Evolutionary conservation across 805 yeast species (phyloP).

Genomic region (Barnettozyma sucrosica): DNA sequence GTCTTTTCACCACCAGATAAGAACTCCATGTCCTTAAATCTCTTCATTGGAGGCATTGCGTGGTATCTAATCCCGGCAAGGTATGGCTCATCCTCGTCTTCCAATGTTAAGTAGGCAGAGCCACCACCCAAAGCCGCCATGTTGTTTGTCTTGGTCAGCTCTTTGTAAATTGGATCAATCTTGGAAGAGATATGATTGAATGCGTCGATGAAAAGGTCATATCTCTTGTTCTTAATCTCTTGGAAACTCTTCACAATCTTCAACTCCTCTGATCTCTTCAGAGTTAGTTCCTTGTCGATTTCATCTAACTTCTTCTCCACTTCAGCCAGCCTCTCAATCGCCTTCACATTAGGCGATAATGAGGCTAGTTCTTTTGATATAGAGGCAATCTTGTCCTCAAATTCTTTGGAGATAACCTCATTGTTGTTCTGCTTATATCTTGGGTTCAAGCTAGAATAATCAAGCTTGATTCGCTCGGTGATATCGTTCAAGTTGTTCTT

Average conservation of each 20-base stretch:
- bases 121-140: constrained; percentile 77
- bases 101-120: constrained; percentile 82
- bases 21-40: constrained; percentile 88
- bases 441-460: constrained; percentile 43
- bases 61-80: constrained; percentile 78
- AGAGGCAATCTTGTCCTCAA: constrained; percentile 34
- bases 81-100: constrained; percentile 88
- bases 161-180: constrained; percentile 78
- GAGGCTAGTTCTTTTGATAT: constrained; percentile 28
- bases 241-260: constrained; percentile 50
- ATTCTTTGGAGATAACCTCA: constrained; percentile 27
- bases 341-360: constrained; percentile 77
- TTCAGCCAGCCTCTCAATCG: constrained; percentile 67
- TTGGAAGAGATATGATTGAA: constrained; percentile 68
- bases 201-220: constrained; percentile 59
- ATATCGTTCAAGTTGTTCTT: constrained; percentile 28
- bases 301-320: constrained; percentile 55
- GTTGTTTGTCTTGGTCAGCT: constrained; percentile 56
- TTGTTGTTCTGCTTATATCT: constrained; percentile 35
- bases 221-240: constrained; percentile 53
- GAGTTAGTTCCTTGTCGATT: constrained; percentile 58
- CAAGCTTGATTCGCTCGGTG: constrained; percentile 46
- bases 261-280: constrained; percentile 56
- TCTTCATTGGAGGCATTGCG: constrained; percentile 94
- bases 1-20: constrained; percentile 97